Conservation (phyloP, 2,329 filamentous ascomycete species). For the Exserohilum turcica region DNA sequence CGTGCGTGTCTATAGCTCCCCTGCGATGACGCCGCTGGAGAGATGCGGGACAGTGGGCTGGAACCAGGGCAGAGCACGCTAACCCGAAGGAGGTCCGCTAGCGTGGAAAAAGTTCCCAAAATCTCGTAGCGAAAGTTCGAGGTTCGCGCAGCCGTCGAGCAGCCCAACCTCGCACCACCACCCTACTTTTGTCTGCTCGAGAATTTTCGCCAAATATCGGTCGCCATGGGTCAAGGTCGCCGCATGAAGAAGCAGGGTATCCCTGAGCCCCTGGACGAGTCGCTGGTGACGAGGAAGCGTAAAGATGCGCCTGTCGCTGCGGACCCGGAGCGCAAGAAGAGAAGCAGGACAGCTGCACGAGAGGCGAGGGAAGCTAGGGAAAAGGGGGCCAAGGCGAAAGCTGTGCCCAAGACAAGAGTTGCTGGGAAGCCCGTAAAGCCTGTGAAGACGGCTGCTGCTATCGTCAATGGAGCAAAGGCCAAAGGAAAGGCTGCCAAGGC, state of each 20-base stretch:
- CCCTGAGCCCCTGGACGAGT: slow-evolving; percentile 80
- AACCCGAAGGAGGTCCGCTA: slow-evolving; percentile 18
- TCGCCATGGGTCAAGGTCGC: slow-evolving; percentile 80
- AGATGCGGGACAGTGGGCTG: slow-evolving; percentile 24
- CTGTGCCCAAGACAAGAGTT: slow-evolving; percentile 20
- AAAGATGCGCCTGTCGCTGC: slow-evolving; percentile 71
- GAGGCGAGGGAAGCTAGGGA: slow-evolving; percentile 35
- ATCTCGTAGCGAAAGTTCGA: slow-evolving; percentile 27
- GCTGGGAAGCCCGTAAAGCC: slow-evolving; percentile 13
- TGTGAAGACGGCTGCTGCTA: slow-evolving; percentile 48
- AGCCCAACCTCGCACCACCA: slow-evolving; percentile 5
- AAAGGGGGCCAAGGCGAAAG: slow-evolving; percentile 22
- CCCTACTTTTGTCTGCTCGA: slow-evolving; percentile 2
- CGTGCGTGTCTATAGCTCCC: slow-evolving; percentile 4
- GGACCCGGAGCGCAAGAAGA: slow-evolving; percentile 61
- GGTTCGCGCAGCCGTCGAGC: slow-evolving; percentile 18
- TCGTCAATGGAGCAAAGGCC: slow-evolving; percentile 42
- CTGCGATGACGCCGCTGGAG: slow-evolving; percentile 40
- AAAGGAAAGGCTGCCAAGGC: slow-evolving; percentile 39
- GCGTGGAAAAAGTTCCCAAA: slow-evolving; percentile 25
- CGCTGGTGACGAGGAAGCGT: slow-evolving; percentile 77
- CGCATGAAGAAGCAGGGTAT: slow-evolving; percentile 96
- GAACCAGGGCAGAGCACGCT: slow-evolving; percentile 5
- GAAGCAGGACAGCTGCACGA: slow-evolving; percentile 54
- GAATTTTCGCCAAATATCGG: not conserved